A percentile compares a stretch with the other conserved stretches of the same genome.
Conservation (phyloP, 2,329 filamentous ascomycete genomes). For the Aureobasidium namibiae region DNA sequence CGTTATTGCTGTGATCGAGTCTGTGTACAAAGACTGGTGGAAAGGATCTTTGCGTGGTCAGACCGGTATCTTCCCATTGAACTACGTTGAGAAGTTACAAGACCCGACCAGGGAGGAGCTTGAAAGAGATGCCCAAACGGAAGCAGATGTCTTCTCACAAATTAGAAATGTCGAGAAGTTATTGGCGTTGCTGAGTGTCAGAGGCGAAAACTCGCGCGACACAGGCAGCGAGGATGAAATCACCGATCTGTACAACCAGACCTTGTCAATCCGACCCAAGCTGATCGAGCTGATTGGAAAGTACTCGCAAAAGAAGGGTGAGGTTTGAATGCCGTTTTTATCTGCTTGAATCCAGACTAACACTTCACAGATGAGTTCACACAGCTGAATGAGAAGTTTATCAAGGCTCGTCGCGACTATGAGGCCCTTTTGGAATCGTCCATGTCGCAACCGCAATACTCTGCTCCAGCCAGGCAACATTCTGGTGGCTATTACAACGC, state of each 20-base stretch:
- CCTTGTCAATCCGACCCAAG: conserved; percentile 88
- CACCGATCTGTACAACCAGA: conserved; percentile 81
- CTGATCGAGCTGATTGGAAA: conserved; percentile 97
- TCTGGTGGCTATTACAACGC: conserved; percentile 27
- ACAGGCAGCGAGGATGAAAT: conserved; percentile 74
- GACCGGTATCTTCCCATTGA: conserved; percentile 94
- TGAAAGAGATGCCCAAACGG: conserved; percentile 93
- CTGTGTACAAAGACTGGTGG: conserved; percentile 99
- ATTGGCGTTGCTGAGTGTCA: conserved; percentile 82
- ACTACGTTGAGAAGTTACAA: conserved; percentile 95
- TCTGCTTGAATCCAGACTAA: conserved; percentile 18
- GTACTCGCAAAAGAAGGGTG: conserved; percentile 98
- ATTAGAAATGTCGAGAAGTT: conserved; percentile 74
- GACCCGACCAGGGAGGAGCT: conserved; percentile 92
- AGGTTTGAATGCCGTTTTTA: conserved; percentile 14
- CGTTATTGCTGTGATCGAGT: conserved; percentile 93
- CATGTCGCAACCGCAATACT: conserved; percentile 68
- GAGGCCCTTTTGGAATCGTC: conserved; percentile 92
- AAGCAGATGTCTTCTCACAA: conserved; percentile 68
- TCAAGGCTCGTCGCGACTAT: conserved; percentile 95
- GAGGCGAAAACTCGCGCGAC: conserved; percentile 66
- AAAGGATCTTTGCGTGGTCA: conserved; percentile 89
- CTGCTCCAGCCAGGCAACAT: conserved; percentile 9
- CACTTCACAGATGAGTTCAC: conserved; percentile 76
- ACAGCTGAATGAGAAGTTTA: conserved; percentile 97